Evolutionary conservation across 306 rosid species (phyloP).

Genomic region (Cucumis melo): DNA sequence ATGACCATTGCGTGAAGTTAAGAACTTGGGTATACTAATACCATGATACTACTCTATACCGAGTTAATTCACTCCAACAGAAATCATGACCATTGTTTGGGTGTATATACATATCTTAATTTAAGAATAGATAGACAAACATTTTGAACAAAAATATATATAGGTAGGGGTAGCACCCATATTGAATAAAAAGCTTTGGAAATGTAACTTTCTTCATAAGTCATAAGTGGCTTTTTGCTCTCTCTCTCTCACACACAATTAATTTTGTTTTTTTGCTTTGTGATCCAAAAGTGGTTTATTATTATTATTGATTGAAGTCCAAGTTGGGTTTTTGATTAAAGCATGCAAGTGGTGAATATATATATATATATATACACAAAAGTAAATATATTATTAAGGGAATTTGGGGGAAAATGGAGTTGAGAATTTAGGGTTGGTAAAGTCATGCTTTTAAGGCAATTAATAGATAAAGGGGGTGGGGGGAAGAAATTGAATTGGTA

Average conservation of each 20-base stretch:
- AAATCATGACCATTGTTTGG: background rate
- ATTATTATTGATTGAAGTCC: background rate
- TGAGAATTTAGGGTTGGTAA: background rate
- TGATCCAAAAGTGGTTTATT: background rate
- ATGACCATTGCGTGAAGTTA: too few species aligned
- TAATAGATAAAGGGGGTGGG: background rate
- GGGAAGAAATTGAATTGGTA: background rate
- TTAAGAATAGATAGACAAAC: too few species aligned
- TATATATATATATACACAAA: background rate
- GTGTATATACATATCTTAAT: background rate
- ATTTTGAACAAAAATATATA: too few species aligned
- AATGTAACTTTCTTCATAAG: background rate
- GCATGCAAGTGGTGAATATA: background rate
- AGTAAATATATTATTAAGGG: too few species aligned
- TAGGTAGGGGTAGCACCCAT: background rate
- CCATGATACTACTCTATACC: too few species aligned
- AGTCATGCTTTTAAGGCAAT: conserved; percentile 8
- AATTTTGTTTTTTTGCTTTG: background rate
- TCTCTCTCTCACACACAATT: background rate
- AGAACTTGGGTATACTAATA: too few species aligned
- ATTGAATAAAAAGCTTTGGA: background rate
- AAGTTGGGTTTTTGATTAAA: background rate
- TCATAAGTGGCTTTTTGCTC: background rate
- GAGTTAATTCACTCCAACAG: background rate
- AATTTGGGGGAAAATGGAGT: background rate